Conservation (phyloP, 495 filamentous ascomycete genomes). For the Clohesyomyces aquaticus region DNA sequence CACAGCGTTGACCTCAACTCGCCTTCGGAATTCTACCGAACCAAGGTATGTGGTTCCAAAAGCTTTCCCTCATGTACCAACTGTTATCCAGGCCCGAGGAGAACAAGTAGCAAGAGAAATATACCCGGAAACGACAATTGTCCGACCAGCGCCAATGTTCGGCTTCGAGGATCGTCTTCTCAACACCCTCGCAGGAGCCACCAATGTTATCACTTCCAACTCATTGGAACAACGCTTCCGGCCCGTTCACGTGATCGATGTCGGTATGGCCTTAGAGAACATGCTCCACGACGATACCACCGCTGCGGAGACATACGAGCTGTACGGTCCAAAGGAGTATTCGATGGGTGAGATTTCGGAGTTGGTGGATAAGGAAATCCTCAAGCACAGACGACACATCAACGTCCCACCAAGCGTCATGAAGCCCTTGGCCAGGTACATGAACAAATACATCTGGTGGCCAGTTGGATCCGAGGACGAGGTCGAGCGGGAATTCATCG, state of each 20-base stretch:
- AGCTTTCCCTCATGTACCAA: background rate
- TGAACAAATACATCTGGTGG: constrained; percentile 90
- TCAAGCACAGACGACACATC: constrained; percentile 85
- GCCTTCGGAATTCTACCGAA: constrained; percentile 81
- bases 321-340: constrained; percentile 93
- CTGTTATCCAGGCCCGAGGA: constrained; percentile 54
- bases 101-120: constrained; percentile 85
- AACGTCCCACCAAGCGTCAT: constrained; percentile 83
- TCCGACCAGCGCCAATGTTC: constrained; percentile 90
- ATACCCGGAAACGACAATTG: constrained; percentile 97
- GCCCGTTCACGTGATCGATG: constrained; percentile 82
- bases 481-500: constrained; percentile 90
- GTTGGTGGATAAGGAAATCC: constrained; percentile 88
- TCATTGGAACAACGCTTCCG: constrained; percentile 87
- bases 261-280: constrained; percentile 80
- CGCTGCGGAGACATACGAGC: constrained; percentile 87
- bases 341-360: constrained; percentile 82
- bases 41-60: constrained; percentile 58
- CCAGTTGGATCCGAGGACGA: constrained; percentile 79
- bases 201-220: constrained; percentile 86
- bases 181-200: constrained; percentile 74
- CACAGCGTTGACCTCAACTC: constrained; percentile 86
- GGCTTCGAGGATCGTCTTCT: constrained; percentile 94
- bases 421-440: constrained; percentile 68
- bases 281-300: constrained; percentile 92